phyloP scores from a whole-genome alignment of 2,329 filamentous ascomycete genomes.

The Penicillium sp. region DNA sequence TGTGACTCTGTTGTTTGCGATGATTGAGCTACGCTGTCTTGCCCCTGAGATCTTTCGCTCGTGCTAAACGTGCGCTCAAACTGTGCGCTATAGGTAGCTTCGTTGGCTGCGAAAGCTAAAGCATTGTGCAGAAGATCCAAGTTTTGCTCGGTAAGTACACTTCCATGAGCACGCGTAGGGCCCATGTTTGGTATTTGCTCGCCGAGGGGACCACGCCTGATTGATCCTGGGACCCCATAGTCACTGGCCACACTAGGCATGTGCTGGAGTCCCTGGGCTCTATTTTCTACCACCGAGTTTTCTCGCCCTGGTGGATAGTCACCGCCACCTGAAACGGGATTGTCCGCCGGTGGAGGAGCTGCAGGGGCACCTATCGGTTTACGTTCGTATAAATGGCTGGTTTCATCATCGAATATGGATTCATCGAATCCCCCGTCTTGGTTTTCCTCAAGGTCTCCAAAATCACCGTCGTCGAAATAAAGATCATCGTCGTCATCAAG shows the following conservation, averaged over 20 bases:
- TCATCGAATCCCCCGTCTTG: constrained; percentile 46
- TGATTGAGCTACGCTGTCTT: constrained; percentile 35
- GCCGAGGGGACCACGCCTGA: constrained; percentile 27
- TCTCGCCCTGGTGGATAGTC: constrained; percentile 16
- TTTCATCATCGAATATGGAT: constrained; percentile 50
- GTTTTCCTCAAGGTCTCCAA: constrained; percentile 40
- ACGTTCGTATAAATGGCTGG: constrained; percentile 44
- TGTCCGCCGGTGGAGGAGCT: constrained; percentile 11
- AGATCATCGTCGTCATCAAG: constrained; percentile 41
- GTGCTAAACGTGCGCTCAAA: constrained; percentile 63
- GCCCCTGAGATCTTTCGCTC: constrained; percentile 41
- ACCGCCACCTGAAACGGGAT: neutral
- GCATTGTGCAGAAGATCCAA: constrained; percentile 78
- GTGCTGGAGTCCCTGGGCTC: constrained; percentile 30
- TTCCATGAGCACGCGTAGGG: constrained; percentile 35
- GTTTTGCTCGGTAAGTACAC: constrained; percentile 54
- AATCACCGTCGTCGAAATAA: constrained; percentile 50
- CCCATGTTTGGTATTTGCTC: constrained; percentile 34
- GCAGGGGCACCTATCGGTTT: constrained; percentile 27
- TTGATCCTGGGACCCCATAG: constrained; percentile 20
- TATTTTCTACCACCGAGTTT: constrained; percentile 9
- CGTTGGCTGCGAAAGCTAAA: constrained; percentile 75
- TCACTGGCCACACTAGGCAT: constrained; percentile 39
- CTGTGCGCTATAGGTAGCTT: constrained; percentile 72
- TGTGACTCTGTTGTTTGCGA: constrained; percentile 41